Percentiles rank a stretch among this genome's conserved stretches.
These are phyloP conservation scores for Clausena lansium DNA, from an alignment of 345 rosid species.

Conservation along the genomic window DNA sequence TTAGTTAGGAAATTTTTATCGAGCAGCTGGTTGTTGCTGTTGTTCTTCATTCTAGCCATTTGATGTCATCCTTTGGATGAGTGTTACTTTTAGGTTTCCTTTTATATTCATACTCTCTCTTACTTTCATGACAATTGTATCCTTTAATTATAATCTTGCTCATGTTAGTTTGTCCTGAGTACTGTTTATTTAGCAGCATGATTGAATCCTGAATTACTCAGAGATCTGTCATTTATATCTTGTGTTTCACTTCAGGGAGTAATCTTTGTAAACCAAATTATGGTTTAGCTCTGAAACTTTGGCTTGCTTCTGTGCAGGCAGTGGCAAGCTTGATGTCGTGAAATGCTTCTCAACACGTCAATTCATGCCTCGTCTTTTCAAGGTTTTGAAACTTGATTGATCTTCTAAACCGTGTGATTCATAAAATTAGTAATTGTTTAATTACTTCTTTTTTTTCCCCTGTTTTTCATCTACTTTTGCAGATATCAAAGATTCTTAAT, in stretches of 20 bases:
- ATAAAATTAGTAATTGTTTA: constrained; percentile 1
- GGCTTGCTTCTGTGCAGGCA: constrained; percentile 45
- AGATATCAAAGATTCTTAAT: constrained; percentile 89
- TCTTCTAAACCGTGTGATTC: neutral
- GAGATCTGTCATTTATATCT: neutral
- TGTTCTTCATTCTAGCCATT: neutral
- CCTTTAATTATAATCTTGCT: neutral
- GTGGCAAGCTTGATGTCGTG: constrained; percentile 78
- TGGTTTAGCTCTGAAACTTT: constrained; percentile 10
- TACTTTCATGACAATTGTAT: neutral
- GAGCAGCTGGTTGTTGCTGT: neutral
- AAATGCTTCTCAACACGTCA: constrained; percentile 77
- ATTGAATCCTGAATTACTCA: neutral
- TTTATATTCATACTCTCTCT: neutral
- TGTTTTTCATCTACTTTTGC: constrained; percentile 13
- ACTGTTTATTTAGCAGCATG: neutral
- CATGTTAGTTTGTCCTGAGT: neutral
- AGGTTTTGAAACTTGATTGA: constrained; percentile 43
- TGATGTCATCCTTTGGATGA: neutral
- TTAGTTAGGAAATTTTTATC: neutral
- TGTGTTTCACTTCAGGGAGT: neutral
- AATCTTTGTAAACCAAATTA: neutral
- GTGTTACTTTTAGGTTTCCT: neutral
- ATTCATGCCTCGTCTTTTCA: constrained; percentile 73
- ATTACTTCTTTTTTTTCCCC: neutral